Percentiles rank a stretch among this genome's conserved stretches.
phyloP scores from a whole-genome alignment of 2,329 filamentous ascomycete genomes.

The Venturia oleaginea region DNA sequence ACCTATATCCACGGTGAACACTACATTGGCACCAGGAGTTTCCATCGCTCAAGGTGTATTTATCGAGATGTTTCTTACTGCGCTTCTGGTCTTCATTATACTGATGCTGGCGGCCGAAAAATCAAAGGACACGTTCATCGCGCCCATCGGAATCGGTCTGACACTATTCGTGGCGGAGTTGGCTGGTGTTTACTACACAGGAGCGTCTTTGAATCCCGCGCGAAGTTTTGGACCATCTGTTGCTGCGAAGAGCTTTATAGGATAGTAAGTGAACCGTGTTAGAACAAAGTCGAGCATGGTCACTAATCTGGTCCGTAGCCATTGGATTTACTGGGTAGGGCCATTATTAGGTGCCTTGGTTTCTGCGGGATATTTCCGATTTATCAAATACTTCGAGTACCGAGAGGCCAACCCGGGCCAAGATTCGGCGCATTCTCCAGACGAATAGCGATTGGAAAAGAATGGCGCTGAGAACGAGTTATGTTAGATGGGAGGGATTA shows the following conservation, averaged over 20 bases:
- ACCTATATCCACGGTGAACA: conserved; percentile 33
- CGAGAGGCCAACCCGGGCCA: conserved; percentile 15
- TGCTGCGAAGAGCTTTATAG: conserved; percentile 12
- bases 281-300: background rate
- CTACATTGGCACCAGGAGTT: conserved; percentile 33
- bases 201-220: conserved; percentile 12
- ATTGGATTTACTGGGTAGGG: conserved; percentile 15
- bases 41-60: conserved; percentile 39
- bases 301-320: background rate
- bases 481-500: background rate
- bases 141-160: conserved; percentile 25
- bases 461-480: background rate
- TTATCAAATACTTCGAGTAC: conserved; percentile 13
- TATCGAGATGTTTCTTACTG: conserved; percentile 42
- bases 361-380: conserved; percentile 7
- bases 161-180: conserved; percentile 16
- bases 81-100: conserved; percentile 26
- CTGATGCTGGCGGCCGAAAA: conserved; percentile 34
- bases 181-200: conserved; percentile 10
- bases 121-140: conserved; percentile 33
- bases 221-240: conserved; percentile 11
- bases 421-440: conserved; percentile 1
- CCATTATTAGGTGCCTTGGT: conserved; percentile 12
- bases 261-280: background rate
- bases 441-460: background rate